A percentile compares a stretch with the other conserved stretches of the same genome.
phyloP scores from a whole-genome alignment of 148 eudicot genomes.

The Rhododendron williamsianum region DNA sequence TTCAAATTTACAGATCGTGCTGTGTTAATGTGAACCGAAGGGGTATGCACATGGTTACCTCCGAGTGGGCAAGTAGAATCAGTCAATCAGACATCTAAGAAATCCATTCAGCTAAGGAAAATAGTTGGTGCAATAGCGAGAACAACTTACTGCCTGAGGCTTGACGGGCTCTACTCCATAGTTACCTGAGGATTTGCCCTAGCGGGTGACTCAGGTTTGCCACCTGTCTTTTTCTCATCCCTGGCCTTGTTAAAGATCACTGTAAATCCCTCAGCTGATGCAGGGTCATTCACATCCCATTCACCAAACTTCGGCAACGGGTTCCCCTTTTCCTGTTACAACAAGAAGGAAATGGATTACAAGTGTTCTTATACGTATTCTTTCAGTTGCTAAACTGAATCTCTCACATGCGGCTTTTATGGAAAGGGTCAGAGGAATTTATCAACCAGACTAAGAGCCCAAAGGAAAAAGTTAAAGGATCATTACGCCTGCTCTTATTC shows the following conservation, averaged over 20 bases:
- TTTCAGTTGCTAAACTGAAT: neutral
- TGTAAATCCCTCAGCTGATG: conserved; percentile 89
- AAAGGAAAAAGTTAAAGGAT: neutral
- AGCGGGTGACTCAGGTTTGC: conserved; percentile 63
- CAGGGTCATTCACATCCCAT: conserved; percentile 87
- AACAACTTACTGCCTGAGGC: conserved; percentile 54
- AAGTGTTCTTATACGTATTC: neutral
- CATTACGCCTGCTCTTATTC: neutral
- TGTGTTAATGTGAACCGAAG: neutral
- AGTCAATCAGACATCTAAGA: neutral
- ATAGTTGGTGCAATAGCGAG: neutral
- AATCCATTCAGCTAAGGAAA: neutral
- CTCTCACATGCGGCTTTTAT: neutral
- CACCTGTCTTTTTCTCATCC: conserved; percentile 88
- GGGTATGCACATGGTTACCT: neutral
- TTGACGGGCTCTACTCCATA: conserved; percentile 42
- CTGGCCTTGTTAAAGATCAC: conserved; percentile 84
- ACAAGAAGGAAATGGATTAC: conserved; percentile 7
- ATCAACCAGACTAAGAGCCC: neutral
- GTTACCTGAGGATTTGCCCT: conserved; percentile 37
- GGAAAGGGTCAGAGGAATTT: neutral
- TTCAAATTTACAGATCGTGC: neutral
- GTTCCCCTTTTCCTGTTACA: conserved; percentile 67
- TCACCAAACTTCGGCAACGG: conserved; percentile 87
- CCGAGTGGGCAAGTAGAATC: neutral